Evolutionary conservation across 2,329 filamentous ascomycete species (phyloP), one percentile per base, ranked within the genome.

Genomic region (Escovopsis sp.): DNA sequence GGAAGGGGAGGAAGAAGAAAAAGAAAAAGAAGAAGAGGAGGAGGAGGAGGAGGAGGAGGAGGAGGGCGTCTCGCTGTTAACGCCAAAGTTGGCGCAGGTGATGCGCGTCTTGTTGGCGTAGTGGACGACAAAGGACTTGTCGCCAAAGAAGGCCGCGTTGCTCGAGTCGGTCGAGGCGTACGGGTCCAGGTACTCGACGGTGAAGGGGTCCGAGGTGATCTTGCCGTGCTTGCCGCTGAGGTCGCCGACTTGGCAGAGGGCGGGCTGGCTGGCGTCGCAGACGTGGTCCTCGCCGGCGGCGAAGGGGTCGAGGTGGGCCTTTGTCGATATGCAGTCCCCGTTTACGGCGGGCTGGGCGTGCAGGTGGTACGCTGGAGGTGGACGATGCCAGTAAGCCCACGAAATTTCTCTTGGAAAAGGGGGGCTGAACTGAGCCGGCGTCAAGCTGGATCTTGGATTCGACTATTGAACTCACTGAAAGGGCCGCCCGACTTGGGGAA

Each of bases 221-320:
- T 68, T 68, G 47, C 82, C 82, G 53, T 81, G 66, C 65, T 89
- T 89, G 55, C 84, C 84, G 51, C 75, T 73, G 43, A 87, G 67
- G 57, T 89, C 84, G 49, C 85, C 84, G 10, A 84, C 75, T 61
- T 89, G 76, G 65, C 84, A 91, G 9, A 74, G 77, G 47, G 72
- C 60, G 7, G 79, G 79, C 6, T 63, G 55, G 9, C 56, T 51
- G 10, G 62, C 33, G 53, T 85, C 67, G 62, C 84, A 89, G 5
- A 70, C 52, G 4, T 77, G 66, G 2, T 60, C 61, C 54, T 85
- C 75, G 48, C 75, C 76, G 40, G 80, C 78, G 40, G 68, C 56
- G 58, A 70, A 84, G 15, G 84, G 83, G 54, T 88, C 82, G 11
- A 86, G 70, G 54, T 89, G 84, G 2, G 66, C 74, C 4, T 74